phyloP scores from a whole-genome alignment of 2,329 filamentous ascomycete species.

The Phaeosphaeriaceae sp. region DNA sequence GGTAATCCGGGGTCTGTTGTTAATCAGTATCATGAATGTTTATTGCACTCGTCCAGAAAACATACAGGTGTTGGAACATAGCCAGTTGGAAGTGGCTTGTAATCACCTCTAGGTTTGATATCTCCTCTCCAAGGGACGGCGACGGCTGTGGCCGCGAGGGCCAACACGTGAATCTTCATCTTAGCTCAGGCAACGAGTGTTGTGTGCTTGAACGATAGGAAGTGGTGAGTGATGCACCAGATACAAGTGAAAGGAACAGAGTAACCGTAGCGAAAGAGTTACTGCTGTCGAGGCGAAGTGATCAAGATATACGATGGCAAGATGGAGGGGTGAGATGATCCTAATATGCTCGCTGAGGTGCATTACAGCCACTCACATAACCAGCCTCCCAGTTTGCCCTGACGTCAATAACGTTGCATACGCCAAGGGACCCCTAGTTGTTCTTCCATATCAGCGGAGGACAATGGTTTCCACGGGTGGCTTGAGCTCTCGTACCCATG shows the following conservation, averaged over 20 bases:
- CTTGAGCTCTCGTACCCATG: conserved; percentile 25
- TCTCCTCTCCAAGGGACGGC: conserved; percentile 23
- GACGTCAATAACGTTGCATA: conserved; percentile 38
- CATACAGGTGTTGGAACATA: neutral
- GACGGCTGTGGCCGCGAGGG: conserved; percentile 39
- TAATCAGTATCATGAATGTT: neutral
- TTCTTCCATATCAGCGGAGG: conserved; percentile 15
- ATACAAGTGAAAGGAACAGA: conserved; percentile 38
- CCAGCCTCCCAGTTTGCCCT: conserved; percentile 26
- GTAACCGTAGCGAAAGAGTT: conserved; percentile 50
- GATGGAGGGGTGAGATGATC: conserved; percentile 21
- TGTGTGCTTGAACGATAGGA: conserved; percentile 16
- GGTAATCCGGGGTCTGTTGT: neutral
- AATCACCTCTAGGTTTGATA: neutral
- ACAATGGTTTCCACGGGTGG: conserved; percentile 14
- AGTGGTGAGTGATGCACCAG: conserved; percentile 17
- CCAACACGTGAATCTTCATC: conserved; percentile 42
- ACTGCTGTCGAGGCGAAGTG: conserved; percentile 27
- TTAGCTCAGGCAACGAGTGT: conserved; percentile 22
- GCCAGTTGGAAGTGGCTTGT: conserved; percentile 1
- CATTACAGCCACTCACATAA: conserved; percentile 19
- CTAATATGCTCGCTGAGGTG: conserved; percentile 30
- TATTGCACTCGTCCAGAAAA: neutral
- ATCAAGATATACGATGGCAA: conserved; percentile 18
- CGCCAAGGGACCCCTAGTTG: conserved; percentile 32